These are phyloP conservation scores for Auxenochlorella pyrenoidosa DNA, from an alignment of 139 green algal genomes.

Conservation along the genomic window DNA sequence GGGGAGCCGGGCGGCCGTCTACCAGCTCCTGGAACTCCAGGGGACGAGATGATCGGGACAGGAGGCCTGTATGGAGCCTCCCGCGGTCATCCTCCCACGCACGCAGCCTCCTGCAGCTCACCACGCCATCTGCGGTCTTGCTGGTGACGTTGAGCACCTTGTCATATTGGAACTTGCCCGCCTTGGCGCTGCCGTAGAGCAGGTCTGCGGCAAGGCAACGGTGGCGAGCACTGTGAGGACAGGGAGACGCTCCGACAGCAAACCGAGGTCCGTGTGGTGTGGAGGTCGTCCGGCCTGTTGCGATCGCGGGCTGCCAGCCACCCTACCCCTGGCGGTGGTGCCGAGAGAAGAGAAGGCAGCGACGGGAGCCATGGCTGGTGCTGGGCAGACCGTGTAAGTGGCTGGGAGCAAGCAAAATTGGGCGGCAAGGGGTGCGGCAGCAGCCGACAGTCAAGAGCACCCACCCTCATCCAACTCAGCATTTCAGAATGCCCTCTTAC, in stretches of 20 bases:
- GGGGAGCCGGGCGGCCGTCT: background rate
- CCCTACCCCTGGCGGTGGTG: slow-evolving; percentile 6
- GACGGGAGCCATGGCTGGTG: slow-evolving; percentile 26
- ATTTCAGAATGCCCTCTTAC: no score
- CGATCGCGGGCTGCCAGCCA: background rate
- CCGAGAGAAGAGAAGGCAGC: slow-evolving; percentile 14
- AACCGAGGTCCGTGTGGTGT: background rate
- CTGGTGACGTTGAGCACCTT: slow-evolving; percentile 53
- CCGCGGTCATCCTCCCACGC: background rate
- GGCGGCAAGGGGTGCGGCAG: background rate
- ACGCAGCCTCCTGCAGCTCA: slow-evolving; percentile 26
- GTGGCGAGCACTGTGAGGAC: background rate
- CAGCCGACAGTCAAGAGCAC: background rate
- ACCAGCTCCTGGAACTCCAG: background rate
- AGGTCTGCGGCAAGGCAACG: slow-evolving; percentile 52
- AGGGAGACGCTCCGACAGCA: background rate
- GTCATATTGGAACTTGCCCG: slow-evolving; percentile 59
- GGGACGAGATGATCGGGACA: background rate
- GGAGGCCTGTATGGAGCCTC: background rate
- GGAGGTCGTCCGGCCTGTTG: background rate
- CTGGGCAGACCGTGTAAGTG: background rate
- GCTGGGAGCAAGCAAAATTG: background rate
- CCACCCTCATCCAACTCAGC: no score
- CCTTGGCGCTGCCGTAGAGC: slow-evolving; percentile 51
- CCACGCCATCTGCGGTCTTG: slow-evolving; percentile 65